phyloP scores from a whole-genome alignment of 108 stramenopile species.

The Hondaea fermentalgiana region DNA sequence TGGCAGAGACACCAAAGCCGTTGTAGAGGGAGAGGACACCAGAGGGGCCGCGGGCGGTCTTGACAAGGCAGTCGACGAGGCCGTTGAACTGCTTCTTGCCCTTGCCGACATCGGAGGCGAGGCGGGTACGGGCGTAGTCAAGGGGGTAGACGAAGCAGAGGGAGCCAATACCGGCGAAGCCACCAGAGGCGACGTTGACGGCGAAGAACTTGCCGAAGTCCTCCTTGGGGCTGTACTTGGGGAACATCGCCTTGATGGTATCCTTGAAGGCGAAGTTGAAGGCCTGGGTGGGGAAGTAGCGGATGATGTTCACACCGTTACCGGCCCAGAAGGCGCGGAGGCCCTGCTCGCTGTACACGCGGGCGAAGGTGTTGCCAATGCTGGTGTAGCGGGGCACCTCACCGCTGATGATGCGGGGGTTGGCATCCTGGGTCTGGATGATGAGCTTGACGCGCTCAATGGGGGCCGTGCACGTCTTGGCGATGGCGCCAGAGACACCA shows the following conservation, averaged over 20 bases:
- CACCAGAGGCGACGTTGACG: conserved; percentile 95
- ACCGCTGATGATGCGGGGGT: conserved; percentile 89
- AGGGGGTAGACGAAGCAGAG: conserved; percentile 94
- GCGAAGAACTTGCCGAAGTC: conserved; percentile 88
- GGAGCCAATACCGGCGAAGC: conserved; percentile 90
- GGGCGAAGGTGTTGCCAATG: conserved; percentile 77
- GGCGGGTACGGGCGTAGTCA: conserved; percentile 96
- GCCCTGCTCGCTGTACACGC: conserved; percentile 83
- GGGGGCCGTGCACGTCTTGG: conserved; percentile 90
- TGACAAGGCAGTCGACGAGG: conserved; percentile 85
- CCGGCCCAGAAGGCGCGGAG: conserved; percentile 79
- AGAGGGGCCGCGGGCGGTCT: conserved; percentile 70
- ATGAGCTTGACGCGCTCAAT: conserved; percentile 99
- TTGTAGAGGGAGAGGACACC: conserved; percentile 89
- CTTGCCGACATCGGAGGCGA: conserved; percentile 90
- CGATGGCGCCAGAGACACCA: conserved; percentile 56
- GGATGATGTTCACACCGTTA: conserved; percentile 94
- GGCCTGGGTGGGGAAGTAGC: conserved; percentile 97
- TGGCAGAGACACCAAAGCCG: conserved; percentile 89
- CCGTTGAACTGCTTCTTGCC: conserved; percentile 90
- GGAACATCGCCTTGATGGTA: conserved; percentile 87
- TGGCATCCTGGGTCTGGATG: conserved; percentile 91
- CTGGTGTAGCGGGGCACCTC: conserved; percentile 91
- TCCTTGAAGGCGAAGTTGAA: conserved; percentile 99
- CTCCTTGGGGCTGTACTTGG: conserved; percentile 79